Evolutionary conservation across 805 yeast species (phyloP).

Genomic region (Wickerhamomyces tratensis): DNA sequence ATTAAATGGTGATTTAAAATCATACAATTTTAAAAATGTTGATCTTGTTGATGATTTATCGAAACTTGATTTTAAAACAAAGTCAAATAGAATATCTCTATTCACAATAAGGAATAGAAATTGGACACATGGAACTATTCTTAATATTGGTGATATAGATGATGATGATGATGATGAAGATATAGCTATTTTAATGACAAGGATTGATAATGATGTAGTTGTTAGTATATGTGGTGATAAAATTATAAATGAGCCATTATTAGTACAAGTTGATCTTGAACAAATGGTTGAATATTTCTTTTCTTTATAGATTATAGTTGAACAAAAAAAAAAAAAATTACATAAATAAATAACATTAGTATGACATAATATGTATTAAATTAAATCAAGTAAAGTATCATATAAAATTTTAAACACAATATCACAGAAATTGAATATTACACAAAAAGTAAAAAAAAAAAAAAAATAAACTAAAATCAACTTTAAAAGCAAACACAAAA

Average conservation of each 20-base stretch:
- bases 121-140: not conserved
- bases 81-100: not conserved
- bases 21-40: conserved; percentile 19
- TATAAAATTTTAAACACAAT: too few relatives aligned
- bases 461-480: too few relatives aligned
- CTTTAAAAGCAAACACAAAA: too few relatives aligned
- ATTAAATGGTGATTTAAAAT: conserved; percentile 24
- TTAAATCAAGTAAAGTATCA: too few relatives aligned
- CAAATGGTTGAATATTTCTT: not conserved
- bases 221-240: not conserved
- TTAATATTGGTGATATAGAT: not conserved
- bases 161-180: not conserved
- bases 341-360: too few relatives aligned
- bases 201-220: not conserved
- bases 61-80: too few relatives aligned
- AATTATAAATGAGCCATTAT: not conserved
- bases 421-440: too few relatives aligned
- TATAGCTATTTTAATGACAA: not conserved
- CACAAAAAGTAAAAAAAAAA: too few relatives aligned
- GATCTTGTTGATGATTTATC: not conserved
- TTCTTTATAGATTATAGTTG: too few relatives aligned
- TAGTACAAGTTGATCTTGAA: not conserved
- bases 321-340: too few relatives aligned
- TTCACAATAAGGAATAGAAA: not conserved
- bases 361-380: too few relatives aligned